These are phyloP conservation scores for Withania somnifera DNA, from an alignment of 305 asterid species.

Conservation along the genomic window DNA sequence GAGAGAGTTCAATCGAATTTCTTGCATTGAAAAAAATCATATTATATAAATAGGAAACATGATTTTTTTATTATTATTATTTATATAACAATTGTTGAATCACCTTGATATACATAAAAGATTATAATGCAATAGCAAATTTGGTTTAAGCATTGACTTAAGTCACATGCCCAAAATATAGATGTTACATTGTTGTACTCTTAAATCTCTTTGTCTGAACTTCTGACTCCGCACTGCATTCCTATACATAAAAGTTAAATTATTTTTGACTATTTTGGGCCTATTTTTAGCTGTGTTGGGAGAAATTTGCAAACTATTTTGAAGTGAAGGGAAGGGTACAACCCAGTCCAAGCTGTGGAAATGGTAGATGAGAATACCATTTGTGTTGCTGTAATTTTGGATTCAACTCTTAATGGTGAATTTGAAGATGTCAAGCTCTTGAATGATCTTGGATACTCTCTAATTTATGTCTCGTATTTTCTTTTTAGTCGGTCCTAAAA, in stretches of 20 bases:
- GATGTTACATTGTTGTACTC: too few relatives aligned
- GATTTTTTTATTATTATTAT: neutral
- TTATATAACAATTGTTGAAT: neutral
- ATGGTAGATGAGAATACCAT: slow-evolving; percentile 57
- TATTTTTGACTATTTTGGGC: neutral
- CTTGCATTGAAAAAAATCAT: neutral
- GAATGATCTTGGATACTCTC: slow-evolving; percentile 36
- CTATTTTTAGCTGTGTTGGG: slow-evolving; percentile 39
- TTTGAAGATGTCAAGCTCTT: slow-evolving; percentile 45
- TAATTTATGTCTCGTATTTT: too few relatives aligned
- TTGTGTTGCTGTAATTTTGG: slow-evolving; percentile 51
- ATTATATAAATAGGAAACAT: neutral
- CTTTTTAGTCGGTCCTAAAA: too few relatives aligned
- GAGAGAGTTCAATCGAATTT: neutral
- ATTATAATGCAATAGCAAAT: neutral
- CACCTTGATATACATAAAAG: neutral
- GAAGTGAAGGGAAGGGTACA: slow-evolving; percentile 43
- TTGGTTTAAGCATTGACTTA: neutral
- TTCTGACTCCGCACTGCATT: neutral
- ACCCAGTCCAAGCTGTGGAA: slow-evolving; percentile 42
- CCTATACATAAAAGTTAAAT: neutral
- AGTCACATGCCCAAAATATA: neutral
- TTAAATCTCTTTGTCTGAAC: neutral
- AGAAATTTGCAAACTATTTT: slow-evolving; percentile 48
- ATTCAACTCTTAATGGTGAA: slow-evolving; percentile 51